Evolutionary conservation across 495 filamentous ascomycete species (phyloP).

Genomic region (Penicillium simplicissimum): DNA sequence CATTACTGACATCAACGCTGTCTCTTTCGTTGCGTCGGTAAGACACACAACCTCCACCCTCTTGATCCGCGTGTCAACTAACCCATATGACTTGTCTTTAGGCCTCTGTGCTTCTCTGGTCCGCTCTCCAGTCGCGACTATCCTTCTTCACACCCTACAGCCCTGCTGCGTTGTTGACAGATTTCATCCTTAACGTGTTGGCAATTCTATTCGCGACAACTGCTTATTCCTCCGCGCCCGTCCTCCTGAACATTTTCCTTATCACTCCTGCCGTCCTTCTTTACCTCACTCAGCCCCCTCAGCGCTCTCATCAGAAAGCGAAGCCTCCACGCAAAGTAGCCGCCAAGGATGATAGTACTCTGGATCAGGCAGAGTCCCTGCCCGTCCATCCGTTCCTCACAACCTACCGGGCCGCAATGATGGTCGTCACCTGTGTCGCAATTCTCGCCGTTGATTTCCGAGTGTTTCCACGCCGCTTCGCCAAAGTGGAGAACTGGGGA

Average conservation of each 20-base stretch:
- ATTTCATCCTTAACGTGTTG: constrained; percentile 84
- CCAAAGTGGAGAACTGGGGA: constrained; percentile 97
- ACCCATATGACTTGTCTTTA: constrained; percentile 31
- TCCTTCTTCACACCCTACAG: constrained; percentile 80
- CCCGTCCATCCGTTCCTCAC: constrained; percentile 91
- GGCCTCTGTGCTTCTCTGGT: constrained; percentile 85
- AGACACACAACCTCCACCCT: constrained; percentile 26
- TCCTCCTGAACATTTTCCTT: constrained; percentile 75
- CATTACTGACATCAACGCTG: constrained; percentile 81
- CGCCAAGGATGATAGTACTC: constrained; percentile 27
- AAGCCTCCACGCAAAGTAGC: constrained; percentile 56
- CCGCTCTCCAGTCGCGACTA: constrained; percentile 82
- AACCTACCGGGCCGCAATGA: constrained; percentile 84
- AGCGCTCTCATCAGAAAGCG: constrained; percentile 51
- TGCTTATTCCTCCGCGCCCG: constrained; percentile 73
- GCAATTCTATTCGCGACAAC: constrained; percentile 83
- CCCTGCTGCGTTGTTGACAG: constrained; percentile 63
- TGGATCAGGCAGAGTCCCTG: constrained; percentile 48
- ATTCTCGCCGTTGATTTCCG: constrained; percentile 98
- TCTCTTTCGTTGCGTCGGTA: constrained; percentile 84
- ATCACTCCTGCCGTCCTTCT: constrained; percentile 67
- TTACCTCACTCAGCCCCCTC: constrained; percentile 49
- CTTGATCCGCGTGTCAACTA: constrained; percentile 4
- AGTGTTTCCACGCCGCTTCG: constrained; percentile 90
- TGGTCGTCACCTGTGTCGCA: constrained; percentile 87